A percentile compares a stretch with the other conserved stretches of the same genome.
Evolutionary conservation across 179 eudicot genomes (phyloP).

Genomic region (Monotropa hypopitys): DNA sequence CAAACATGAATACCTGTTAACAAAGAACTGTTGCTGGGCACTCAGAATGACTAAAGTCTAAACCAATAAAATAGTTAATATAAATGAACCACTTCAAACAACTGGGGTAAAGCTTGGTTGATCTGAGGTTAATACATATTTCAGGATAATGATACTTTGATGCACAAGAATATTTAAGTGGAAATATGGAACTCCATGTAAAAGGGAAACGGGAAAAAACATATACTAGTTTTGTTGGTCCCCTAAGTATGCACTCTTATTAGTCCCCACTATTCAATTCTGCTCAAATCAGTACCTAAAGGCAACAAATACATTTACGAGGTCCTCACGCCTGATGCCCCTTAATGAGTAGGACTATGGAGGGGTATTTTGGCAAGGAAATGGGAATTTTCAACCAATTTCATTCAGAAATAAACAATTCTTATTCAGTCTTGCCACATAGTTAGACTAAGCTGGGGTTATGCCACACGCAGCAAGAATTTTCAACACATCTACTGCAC

Average conservation of each 20-base stretch:
- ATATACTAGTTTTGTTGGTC: neutral
- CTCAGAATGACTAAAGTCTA: neutral
- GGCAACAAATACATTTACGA: neutral
- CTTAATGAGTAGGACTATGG: neutral
- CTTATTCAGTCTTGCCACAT: neutral
- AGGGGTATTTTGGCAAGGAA: neutral
- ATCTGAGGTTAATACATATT: neutral
- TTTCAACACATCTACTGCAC: neutral
- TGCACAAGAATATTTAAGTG: neutral
- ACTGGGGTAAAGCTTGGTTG: neutral
- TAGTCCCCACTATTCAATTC: neutral
- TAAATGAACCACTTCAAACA: neutral
- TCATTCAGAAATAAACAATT: neutral
- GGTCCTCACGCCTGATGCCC: neutral
- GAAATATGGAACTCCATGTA: neutral
- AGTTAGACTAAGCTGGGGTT: neutral
- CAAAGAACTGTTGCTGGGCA: neutral
- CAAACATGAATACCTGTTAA: conserved; percentile 7
- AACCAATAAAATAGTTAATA: neutral
- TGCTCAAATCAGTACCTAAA: neutral
- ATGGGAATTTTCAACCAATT: neutral
- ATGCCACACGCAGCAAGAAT: neutral
- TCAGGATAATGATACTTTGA: neutral
- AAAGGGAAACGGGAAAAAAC: neutral
- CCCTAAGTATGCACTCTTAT: neutral